phyloP scores from a whole-genome alignment of 1,139 yeast species.

The Taiozyma sp. region DNA sequence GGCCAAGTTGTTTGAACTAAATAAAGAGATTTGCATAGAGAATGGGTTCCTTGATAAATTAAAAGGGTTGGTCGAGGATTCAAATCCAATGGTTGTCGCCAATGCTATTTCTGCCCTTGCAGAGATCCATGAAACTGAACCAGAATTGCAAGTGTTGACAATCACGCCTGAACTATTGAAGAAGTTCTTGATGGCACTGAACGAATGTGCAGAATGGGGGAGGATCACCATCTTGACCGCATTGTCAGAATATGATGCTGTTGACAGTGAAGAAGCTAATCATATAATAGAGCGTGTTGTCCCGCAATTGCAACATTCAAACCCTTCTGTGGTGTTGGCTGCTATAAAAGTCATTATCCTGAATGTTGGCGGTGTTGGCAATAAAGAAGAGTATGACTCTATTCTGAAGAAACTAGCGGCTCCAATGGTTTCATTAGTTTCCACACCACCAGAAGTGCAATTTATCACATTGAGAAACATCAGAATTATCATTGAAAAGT shows the following conservation, averaged over 20 bases:
- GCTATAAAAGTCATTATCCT: constrained; percentile 78
- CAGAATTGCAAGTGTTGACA: constrained; percentile 38
- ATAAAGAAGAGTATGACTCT: constrained; percentile 33
- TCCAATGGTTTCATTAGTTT: constrained; percentile 86
- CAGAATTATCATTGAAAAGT: constrained; percentile 81
- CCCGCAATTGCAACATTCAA: constrained; percentile 96
- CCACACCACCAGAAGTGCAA: constrained; percentile 90
- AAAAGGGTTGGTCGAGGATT: constrained; percentile 67
- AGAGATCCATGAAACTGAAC: constrained; percentile 72
- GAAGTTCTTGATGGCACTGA: constrained; percentile 72
- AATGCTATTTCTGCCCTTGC: constrained; percentile 84
- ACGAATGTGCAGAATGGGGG: constrained; percentile 99
- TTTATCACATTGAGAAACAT: constrained; percentile 92
- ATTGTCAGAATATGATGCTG: constrained; percentile 61
- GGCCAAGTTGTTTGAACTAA: constrained; percentile 87
- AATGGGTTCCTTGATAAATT: constrained; percentile 77
- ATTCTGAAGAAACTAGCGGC: constrained; percentile 77
- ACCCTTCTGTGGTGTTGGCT: constrained; percentile 89
- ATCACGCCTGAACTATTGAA: constrained; percentile 41
- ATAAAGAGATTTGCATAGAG: constrained; percentile 75
- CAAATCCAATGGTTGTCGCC: constrained; percentile 96
- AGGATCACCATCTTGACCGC: constrained; percentile 85
- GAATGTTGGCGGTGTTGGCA: constrained; percentile 53
- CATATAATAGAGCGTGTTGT: constrained; percentile 87
- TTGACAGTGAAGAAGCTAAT: constrained; percentile 58